A percentile compares a stretch with the other conserved stretches of the same genome.
Evolutionary conservation across 2,329 filamentous ascomycete genomes (phyloP).

Genomic region (Ophiocordyceps unilateralis): DNA sequence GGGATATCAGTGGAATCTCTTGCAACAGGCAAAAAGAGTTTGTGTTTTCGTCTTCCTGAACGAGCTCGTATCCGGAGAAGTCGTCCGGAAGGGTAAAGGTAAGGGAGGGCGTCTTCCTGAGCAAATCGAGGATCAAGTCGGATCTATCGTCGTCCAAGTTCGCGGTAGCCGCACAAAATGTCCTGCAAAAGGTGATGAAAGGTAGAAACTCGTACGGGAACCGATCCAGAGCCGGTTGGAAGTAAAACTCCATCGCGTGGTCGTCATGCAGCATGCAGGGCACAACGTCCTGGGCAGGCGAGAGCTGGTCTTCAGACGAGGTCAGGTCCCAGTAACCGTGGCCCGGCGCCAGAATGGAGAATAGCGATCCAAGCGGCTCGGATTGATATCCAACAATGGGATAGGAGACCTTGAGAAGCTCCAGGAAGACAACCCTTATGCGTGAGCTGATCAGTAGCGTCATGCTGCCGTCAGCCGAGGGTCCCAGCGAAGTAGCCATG

Average conservation of each 20-base stretch:
- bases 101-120: constrained; percentile 54
- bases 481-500: constrained; percentile 31
- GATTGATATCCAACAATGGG: constrained; percentile 54
- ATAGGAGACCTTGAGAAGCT: constrained; percentile 51
- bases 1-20: constrained; percentile 45
- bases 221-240: constrained; percentile 53
- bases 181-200: constrained; percentile 55
- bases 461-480: constrained; percentile 27
- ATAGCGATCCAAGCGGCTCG: constrained; percentile 48
- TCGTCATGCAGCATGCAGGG: constrained; percentile 18
- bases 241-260: constrained; percentile 36
- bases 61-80: constrained; percentile 61
- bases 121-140: constrained; percentile 41
- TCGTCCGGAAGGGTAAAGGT: constrained; percentile 58
- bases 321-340: constrained; percentile 33
- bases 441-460: constrained; percentile 40
- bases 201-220: constrained; percentile 78
- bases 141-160: constrained; percentile 14
- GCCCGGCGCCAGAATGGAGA: constrained; percentile 44
- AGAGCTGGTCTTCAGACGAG: constrained; percentile 17
- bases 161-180: constrained; percentile 29
- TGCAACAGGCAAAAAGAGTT: constrained; percentile 56
- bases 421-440: constrained; percentile 47
- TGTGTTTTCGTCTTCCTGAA: constrained; percentile 71
- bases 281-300: constrained; percentile 15